Percentiles rank a stretch among this genome's conserved stretches.
These are phyloP conservation scores for Aspergillus candidus DNA, from an alignment of 2,329 filamentous ascomycete genomes.

Conservation along the genomic window DNA sequence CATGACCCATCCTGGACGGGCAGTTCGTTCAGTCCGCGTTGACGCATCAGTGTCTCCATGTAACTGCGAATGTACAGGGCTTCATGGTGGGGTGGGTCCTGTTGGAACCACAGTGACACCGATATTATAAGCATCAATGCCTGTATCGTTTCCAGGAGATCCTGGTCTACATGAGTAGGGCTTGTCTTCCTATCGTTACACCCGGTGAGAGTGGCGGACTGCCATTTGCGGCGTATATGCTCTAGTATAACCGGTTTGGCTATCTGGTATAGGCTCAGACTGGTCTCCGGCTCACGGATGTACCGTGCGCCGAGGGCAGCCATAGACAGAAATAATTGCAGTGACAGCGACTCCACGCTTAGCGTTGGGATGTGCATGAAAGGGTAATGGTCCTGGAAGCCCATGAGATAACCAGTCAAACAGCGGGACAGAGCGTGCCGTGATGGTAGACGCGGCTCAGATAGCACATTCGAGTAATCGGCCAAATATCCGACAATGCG, in stretches of 20 bases:
- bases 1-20: slow-evolving; percentile 26
- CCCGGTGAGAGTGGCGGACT: slow-evolving; percentile 5
- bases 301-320: slow-evolving; percentile 28
- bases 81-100: slow-evolving; percentile 27
- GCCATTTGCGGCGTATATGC: slow-evolving; percentile 24
- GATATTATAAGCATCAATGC: slow-evolving; percentile 24
- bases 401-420: slow-evolving; percentile 28
- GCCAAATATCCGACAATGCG: slow-evolving; percentile 18
- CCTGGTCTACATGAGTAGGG: slow-evolving; percentile 15
- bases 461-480: slow-evolving; percentile 24
- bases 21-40: slow-evolving; percentile 24
- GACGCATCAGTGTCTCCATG: slow-evolving; percentile 25
- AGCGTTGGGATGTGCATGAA: slow-evolving; percentile 29
- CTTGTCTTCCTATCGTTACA: not conserved
- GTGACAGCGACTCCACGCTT: slow-evolving; percentile 19
- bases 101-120: slow-evolving; percentile 27
- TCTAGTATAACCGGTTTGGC: slow-evolving; percentile 29
- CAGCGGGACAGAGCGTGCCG: slow-evolving; percentile 30
- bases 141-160: slow-evolving; percentile 25
- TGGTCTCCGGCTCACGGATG: slow-evolving; percentile 29
- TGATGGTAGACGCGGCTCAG: slow-evolving; percentile 23
- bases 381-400: slow-evolving; percentile 30
- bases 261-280: slow-evolving; percentile 26
- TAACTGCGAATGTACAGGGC: slow-evolving; percentile 23
- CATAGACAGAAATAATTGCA: slow-evolving; percentile 27